Base-by-base conservation (phyloP, 2,329 filamentous ascomycete genomes). In the Aureobasidium musti region DNA sequence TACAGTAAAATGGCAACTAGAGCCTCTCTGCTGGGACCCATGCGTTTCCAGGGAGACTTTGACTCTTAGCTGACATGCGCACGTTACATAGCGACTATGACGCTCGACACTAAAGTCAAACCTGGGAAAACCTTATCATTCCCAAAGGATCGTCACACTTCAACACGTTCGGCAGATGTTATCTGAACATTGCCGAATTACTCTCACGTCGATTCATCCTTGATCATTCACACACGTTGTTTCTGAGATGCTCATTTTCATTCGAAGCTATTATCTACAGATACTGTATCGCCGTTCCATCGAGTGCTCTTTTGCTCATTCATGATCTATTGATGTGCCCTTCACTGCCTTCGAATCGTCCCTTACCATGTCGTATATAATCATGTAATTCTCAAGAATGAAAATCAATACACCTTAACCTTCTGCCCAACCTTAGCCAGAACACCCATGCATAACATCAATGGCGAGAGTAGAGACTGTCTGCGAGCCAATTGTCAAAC, bases 401-500 rank as follows among this genome's bases (percentile, higher is more conserved):
- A 6, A 19, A 2, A 57, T 41, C 21, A 28, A 57, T 41, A 19
- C 23, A 28, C 6, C 8, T 11, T 10, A 19, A 10, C 19, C 11
- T 41, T 39, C 21, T 26, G 21, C 21, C 21, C 7, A 10, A 57
- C 14, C 30, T 19, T 41, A 10, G 17, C 11, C 8, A 13, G 5
- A 7, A 41, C 19, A 19, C 2, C 6, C 19, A 11, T 47, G 7
- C n/a, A 30, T 11, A n/a, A 4, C n/a, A 26, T 66, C 35, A 66
- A 52, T 53, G 43, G 19, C 66, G 57, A 35, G 66, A 67, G 52
- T 64, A 67, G 11, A 67, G 50, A 33, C 68, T 67, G 54, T 73
- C 72, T 4, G 66, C 63, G 63, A 74, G 64, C 72, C 72, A 74
- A 43, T 71, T 72, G 47, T 72, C 71, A 37, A 64, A 63, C 41